Percentiles rank a stretch among this genome's conserved stretches.
These are phyloP conservation scores for Forsythia suspensa DNA, from an alignment of 257 asterid genomes.

Conservation along the genomic window DNA sequence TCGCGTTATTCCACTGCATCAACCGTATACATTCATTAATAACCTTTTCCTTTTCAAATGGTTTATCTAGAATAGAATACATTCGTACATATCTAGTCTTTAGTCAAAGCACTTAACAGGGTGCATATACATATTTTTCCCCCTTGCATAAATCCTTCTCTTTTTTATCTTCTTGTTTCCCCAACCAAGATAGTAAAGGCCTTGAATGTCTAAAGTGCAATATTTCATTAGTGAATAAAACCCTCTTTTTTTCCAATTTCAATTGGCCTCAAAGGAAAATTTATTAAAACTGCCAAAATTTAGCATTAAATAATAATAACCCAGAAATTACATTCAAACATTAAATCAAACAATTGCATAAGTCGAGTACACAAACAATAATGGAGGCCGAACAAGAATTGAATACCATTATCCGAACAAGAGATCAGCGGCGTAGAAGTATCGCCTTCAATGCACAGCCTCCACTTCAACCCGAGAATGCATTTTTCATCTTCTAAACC, in stretches of 20 bases:
- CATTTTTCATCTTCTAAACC: constrained; percentile 76
- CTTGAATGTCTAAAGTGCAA: background rate
- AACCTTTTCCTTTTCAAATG: background rate
- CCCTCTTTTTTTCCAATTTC: background rate
- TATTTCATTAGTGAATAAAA: background rate
- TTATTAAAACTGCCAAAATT: background rate
- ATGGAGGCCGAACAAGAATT: background rate
- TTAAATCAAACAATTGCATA: background rate
- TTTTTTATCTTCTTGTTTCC: background rate
- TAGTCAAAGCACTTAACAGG: background rate
- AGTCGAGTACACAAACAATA: background rate
- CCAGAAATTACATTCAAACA: constrained; percentile 5
- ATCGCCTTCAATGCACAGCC: constrained; percentile 86
- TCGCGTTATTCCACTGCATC: background rate
- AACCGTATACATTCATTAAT: background rate
- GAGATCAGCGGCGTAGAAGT: constrained; percentile 51
- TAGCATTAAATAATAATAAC: background rate
- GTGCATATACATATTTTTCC: background rate
- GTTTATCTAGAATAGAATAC: background rate
- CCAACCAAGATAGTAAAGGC: background rate
- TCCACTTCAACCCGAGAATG: constrained; percentile 98
- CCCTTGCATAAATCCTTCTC: background rate
- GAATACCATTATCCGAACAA: constrained; percentile 50
- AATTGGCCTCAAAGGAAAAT: background rate
- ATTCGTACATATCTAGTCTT: too few species aligned